A percentile compares a stretch with the other conserved stretches of the same genome.
Evolutionary conservation across 2,329 filamentous ascomycete species (phyloP).

Genomic region (Trichophyton benhamiae): DNA sequence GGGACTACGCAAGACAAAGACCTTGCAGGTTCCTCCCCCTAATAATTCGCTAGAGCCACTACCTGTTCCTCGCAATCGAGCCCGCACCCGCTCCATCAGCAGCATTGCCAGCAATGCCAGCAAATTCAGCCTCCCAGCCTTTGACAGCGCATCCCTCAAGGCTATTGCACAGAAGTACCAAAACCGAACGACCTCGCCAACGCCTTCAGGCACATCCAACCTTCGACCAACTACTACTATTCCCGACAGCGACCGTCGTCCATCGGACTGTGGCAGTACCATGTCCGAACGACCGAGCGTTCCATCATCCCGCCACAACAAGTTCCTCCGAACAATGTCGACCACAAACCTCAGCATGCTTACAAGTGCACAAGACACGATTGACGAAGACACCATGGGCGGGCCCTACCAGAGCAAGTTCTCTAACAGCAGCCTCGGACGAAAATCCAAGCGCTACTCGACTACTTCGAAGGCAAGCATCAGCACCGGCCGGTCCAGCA

Average conservation of each 20-base stretch:
- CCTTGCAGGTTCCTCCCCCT: neutral
- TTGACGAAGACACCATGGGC: neutral
- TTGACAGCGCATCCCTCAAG: slow-evolving; percentile 10
- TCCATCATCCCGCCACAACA: neutral
- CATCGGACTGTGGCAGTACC: slow-evolving; percentile 6
- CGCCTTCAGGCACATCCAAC: neutral
- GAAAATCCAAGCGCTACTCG: neutral
- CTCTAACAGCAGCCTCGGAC: neutral
- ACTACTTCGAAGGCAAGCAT: neutral
- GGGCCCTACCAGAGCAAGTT: neutral
- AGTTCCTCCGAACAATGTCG: slow-evolving; percentile 4
- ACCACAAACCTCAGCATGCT: slow-evolving; percentile 7
- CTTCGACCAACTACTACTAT: slow-evolving; percentile 1
- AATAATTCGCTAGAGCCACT: neutral
- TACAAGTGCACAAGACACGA: neutral
- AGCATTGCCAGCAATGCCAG: slow-evolving; percentile 14
- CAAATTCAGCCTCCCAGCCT: slow-evolving; percentile 11
- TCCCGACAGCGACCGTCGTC: neutral
- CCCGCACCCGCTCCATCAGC: slow-evolving; percentile 11
- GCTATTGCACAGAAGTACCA: slow-evolving; percentile 9
- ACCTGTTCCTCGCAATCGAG: slow-evolving; percentile 1
- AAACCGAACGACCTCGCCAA: neutral
- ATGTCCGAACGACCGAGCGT: neutral
- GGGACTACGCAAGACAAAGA: neutral
- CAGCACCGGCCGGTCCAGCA: neutral